Base-by-base conservation (phyloP, 2,329 filamentous ascomycete species). In the Pseudophaeomoniella oleicola region DNA sequence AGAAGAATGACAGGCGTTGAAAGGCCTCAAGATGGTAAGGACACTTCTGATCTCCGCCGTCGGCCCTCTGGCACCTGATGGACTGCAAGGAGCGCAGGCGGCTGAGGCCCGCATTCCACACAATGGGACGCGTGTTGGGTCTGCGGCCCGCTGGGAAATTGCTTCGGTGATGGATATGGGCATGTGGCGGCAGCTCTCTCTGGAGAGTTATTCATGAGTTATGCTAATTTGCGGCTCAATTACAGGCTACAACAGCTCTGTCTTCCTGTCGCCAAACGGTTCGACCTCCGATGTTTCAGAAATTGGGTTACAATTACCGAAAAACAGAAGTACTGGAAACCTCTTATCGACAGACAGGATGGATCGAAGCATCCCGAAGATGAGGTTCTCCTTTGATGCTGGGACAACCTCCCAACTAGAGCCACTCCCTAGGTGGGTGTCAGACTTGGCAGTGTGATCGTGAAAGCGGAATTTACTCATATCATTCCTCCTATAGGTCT, bases 351-450 rank as follows among this genome's bases (percentile, higher is more conserved):
- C 57, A 22, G 49, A 54, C 37, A 56, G 59, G 32, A 44, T 51
- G 55, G 58, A 71, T 35, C 62, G 68, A 42, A 66, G 73, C 43
- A 70, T 66, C 44, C 66, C 69, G 46, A 66, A 75, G 60, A 67
- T 76, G 54, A 78, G 81, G 42, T 78, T 84, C 59, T 88, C 84
- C 35, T 77, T 87, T 52, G 85, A 90, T 56, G 76, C 75, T 39
- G 72, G 76, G 36, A 67, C 72, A 42, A 67, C 71, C 45, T 59
- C 65, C 48, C 79, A 82, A 47, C 74, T 75, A 60, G 82, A 87
- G 55, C 65, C 72, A 49, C 64, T 84, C 58, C 69, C 79, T 59
- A 86, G 81, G 83, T 90, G 59, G 57, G 75, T 18, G 31, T 11
- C 33, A 16, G 29, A 18, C 22, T 15, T 30, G 39, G 39, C 37